A percentile compares a stretch with the other conserved stretches of the same genome.
These are phyloP conservation scores for Oryza officinalis DNA, from an alignment of 176 grass and related monocot genomes.

Conservation along the genomic window DNA sequence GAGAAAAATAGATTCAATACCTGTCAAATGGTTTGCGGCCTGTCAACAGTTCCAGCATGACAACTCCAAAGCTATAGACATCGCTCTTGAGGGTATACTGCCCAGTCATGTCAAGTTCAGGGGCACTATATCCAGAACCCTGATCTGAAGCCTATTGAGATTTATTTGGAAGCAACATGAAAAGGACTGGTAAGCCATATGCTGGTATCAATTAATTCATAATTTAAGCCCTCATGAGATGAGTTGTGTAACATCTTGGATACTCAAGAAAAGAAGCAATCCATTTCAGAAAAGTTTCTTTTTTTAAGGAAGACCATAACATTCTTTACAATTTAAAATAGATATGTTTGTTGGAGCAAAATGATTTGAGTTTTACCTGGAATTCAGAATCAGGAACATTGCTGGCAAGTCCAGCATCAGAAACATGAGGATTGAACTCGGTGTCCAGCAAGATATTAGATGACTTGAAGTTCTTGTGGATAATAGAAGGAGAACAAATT, in stretches of 20 bases:
- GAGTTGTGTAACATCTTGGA: background rate
- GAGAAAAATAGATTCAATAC: conserved; percentile 36
- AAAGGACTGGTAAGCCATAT: conserved; percentile 10
- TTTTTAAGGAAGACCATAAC: background rate
- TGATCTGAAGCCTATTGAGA: conserved; percentile 57
- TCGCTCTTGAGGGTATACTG: conserved; percentile 87
- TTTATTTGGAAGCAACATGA: conserved; percentile 38
- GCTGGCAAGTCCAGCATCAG: conserved; percentile 70
- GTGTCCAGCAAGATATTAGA: conserved; percentile 80
- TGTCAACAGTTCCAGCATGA: conserved; percentile 95
- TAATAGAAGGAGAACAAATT: conserved; percentile 80
- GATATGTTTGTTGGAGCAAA: conserved; percentile 17
- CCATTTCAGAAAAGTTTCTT: conserved; percentile 15
- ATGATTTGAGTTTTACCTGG: conserved; percentile 54
- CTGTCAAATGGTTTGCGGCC: conserved; percentile 81
- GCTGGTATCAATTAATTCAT: background rate
- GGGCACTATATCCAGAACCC: conserved; percentile 67
- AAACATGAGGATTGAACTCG: conserved; percentile 80
- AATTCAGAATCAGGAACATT: conserved; percentile 70
- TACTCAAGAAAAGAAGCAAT: conserved; percentile 8
- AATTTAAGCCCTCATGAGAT: background rate
- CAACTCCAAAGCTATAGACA: conserved; percentile 87
- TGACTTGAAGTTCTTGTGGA: conserved; percentile 92
- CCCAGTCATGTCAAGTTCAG: conserved; percentile 73
- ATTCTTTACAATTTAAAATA: conserved; percentile 22